Conservation (phyloP, 2,329 filamentous ascomycete species). For the Fusarium xyrophilum region DNA sequence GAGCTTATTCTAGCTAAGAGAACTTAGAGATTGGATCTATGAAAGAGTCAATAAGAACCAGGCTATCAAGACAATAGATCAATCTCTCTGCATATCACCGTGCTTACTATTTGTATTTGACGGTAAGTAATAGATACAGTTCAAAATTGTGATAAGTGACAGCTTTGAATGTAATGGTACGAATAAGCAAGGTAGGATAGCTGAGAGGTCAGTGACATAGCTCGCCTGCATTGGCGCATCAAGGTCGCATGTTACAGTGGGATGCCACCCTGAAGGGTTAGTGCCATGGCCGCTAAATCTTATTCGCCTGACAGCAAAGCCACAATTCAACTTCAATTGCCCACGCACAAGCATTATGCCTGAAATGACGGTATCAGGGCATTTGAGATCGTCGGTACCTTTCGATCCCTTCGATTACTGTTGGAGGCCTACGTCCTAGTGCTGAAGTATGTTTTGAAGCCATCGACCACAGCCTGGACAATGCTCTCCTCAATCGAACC, state of each 20-base stretch:
- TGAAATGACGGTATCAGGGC: not conserved
- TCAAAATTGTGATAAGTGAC: not conserved
- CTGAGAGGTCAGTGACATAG: not conserved
- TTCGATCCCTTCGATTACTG: not conserved
- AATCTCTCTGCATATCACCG: rapidly evolving
- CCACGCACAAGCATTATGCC: not conserved
- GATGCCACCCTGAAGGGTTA: not conserved
- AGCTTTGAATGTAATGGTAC: not conserved
- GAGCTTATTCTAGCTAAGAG: too few relatives aligned
- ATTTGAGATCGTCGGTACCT: not conserved
- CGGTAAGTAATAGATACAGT: rapidly evolving
- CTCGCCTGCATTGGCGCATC: not conserved
- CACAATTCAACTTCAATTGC: not conserved
- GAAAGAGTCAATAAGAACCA: not conserved
- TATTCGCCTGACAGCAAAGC: not conserved
- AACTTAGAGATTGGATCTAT: not conserved
- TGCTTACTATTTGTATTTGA: rapidly evolving
- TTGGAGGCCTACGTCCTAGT: too few relatives aligned
- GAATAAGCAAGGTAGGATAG: not conserved
- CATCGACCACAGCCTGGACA: not conserved
- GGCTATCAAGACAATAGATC: not conserved
- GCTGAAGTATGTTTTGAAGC: not conserved
- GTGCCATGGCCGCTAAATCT: not conserved
- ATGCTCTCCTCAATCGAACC: not conserved
- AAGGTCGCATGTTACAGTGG: not conserved